Evolutionary conservation across 2,329 filamentous ascomycete species (phyloP).

Genomic region (Fusarium mangiferae): DNA sequence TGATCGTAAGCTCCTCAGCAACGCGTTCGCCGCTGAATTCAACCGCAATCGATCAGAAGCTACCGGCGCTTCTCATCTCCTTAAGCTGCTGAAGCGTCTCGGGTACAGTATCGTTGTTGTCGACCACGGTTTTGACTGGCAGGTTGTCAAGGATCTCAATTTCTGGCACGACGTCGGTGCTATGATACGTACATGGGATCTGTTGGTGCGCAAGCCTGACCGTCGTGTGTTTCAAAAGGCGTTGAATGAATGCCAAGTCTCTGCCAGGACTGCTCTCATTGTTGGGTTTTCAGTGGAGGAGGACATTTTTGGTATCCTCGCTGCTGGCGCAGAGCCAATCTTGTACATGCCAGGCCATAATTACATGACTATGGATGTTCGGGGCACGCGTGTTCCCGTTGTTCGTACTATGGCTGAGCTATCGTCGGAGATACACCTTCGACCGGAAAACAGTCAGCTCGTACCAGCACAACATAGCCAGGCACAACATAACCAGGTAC

Average conservation of each 20-base stretch:
- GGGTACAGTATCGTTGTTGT: not conserved
- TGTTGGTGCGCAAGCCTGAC: not conserved
- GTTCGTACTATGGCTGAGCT: not conserved
- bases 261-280: not conserved
- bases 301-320: not conserved
- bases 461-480: not conserved
- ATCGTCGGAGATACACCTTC: not conserved
- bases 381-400: not conserved
- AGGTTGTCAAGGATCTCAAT: not conserved
- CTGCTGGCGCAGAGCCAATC: not conserved
- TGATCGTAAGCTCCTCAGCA: not conserved
- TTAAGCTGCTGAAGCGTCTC: not conserved
- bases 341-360: not conserved
- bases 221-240: not conserved
- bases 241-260: rapidly evolving
- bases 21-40: not conserved
- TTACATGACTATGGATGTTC: rapidly evolving
- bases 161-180: not conserved
- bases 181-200: too few relatives aligned
- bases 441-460: not conserved
- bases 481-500: not conserved
- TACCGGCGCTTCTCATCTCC: rapidly evolving
- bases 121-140: not conserved
- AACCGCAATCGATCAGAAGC: not conserved
- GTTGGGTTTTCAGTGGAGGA: not conserved